Conservation (phyloP, 78 protist species). For the Tieghemostelium lacteum region DNA sequence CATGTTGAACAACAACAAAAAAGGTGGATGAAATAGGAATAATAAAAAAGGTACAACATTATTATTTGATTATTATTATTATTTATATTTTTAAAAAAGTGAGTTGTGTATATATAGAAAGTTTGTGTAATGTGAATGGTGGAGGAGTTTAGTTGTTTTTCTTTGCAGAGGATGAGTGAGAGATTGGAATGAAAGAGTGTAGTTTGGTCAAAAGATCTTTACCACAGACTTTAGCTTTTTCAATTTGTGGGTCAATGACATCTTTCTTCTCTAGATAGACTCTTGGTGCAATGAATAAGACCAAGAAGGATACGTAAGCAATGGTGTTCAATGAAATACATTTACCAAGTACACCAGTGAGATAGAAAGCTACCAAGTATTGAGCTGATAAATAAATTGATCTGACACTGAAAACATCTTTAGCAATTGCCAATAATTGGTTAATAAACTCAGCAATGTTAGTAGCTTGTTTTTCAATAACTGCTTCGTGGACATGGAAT, state of each 20-base stretch:
- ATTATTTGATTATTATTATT: background rate
- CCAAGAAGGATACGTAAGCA: conserved; percentile 35
- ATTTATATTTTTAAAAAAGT: background rate
- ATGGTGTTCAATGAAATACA: conserved; percentile 23
- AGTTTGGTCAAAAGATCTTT: conserved; percentile 28
- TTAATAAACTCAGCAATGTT: conserved; percentile 25
- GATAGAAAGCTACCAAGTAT: conserved; percentile 27
- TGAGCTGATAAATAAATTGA: conserved; percentile 46
- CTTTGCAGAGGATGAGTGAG: conserved; percentile 8
- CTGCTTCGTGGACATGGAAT: conserved; percentile 62
- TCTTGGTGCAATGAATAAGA: conserved; percentile 60
- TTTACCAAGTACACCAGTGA: conserved; percentile 33
- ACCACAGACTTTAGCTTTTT: background rate
- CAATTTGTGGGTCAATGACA: conserved; percentile 47
- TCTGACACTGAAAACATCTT: conserved; percentile 47
- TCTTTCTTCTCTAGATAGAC: conserved; percentile 59
- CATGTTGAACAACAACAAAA: too few species aligned
- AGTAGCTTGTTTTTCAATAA: conserved; percentile 48
- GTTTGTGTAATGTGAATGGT: too few species aligned
- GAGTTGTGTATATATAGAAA: too few species aligned
- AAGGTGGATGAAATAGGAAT: too few species aligned
- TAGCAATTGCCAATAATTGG: conserved; percentile 15
- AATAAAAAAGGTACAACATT: too few species aligned
- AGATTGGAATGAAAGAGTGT: conserved; percentile 34
- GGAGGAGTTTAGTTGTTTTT: conserved; percentile 28